Evolutionary conservation across 768 basidiomycete species (phyloP).

Genomic region (Daedalea quercina): DNA sequence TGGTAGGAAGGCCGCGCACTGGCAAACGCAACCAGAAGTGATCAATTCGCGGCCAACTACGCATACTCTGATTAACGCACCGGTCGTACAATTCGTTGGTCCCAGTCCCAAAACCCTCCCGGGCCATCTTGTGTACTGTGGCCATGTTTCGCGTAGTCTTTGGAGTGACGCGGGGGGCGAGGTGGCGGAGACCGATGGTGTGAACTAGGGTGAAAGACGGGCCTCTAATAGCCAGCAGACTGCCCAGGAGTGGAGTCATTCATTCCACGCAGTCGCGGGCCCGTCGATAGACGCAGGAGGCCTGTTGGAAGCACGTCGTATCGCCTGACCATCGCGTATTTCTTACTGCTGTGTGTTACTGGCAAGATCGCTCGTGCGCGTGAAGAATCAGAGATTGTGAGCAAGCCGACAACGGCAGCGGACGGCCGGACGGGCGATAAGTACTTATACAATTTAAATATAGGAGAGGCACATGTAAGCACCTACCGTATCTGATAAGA

Average conservation of each 20-base stretch:
- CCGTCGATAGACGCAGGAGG: background rate
- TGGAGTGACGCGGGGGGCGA: background rate
- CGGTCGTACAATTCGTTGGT: constrained; percentile 82
- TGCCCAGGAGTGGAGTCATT: no score
- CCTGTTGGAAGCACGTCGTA: background rate
- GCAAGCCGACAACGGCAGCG: no score
- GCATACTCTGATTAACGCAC: constrained; percentile 44
- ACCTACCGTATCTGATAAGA: no score
- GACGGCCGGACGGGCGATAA: no score
- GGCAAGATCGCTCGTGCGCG: no score
- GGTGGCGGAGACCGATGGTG: background rate
- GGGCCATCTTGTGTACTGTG: constrained; percentile 59
- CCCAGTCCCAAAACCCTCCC: constrained; percentile 66
- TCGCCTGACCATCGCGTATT: background rate
- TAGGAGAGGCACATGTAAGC: no score
- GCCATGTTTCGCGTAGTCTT: constrained; percentile 7
- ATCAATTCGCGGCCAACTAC: background rate
- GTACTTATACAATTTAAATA: no score
- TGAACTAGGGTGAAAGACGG: background rate
- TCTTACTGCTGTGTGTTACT: no score
- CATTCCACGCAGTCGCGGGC: background rate
- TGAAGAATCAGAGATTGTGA: no score
- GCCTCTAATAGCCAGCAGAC: background rate
- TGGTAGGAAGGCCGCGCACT: constrained; percentile 86
- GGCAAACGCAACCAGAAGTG: constrained; percentile 3